These are phyloP conservation scores for Fusarium mexicanum DNA, from an alignment of 2,329 filamentous ascomycete genomes.

Conservation along the genomic window DNA sequence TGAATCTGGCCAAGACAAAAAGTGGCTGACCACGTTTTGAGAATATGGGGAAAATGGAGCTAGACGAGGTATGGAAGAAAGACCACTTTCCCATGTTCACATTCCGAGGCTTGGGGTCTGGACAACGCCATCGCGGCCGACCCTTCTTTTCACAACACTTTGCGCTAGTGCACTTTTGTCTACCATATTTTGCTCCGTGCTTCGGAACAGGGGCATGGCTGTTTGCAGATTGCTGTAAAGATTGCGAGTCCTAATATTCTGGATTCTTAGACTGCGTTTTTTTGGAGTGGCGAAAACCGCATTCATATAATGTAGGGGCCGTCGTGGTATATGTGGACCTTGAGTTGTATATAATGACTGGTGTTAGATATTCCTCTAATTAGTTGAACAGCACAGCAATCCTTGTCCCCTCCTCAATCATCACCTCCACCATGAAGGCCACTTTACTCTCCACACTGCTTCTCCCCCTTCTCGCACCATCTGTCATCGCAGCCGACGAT, in stretches of 20 bases:
- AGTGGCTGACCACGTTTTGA: not conserved
- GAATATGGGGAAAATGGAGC: not conserved
- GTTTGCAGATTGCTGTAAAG: not conserved
- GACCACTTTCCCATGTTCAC: not conserved
- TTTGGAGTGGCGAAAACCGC: not conserved
- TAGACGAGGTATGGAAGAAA: not conserved
- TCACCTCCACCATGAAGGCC: not conserved
- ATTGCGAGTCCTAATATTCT: not conserved
- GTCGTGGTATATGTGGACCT: too few species aligned
- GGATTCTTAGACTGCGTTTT: too few species aligned
- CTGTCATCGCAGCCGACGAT: not conserved
- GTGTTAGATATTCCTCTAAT: not conserved
- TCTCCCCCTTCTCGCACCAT: not conserved
- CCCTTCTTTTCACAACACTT: not conserved
- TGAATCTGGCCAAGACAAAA: not conserved
- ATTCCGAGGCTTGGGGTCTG: not conserved
- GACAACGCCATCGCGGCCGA: not conserved
- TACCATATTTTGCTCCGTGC: not conserved
- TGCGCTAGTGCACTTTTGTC: not conserved
- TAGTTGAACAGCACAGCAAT: fast-evolving
- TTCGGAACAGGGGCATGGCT: not conserved
- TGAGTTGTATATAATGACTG: not conserved
- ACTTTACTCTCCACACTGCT: not conserved
- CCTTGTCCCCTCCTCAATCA: too few species aligned
- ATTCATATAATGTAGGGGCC: not conserved